phyloP scores from a whole-genome alignment of 495 filamentous ascomycete species.

The Staphylotrichum longicolle region DNA sequence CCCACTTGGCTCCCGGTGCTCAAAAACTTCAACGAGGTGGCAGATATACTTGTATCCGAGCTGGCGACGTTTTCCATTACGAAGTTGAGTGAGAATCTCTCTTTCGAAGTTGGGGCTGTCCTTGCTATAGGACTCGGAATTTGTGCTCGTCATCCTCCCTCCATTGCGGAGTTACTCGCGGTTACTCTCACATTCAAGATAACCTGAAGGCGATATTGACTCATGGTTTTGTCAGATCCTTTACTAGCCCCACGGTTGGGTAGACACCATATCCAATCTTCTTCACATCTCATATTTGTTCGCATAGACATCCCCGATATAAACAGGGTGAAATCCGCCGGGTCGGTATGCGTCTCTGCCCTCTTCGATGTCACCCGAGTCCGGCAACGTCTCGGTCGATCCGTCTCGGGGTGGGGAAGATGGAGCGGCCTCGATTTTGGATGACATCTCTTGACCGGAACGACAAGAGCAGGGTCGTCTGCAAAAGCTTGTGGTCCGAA shows the following conservation, averaged over 20 bases:
- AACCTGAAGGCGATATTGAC: neutral
- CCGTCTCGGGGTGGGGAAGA: neutral
- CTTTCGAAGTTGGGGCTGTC: slow-evolving; percentile 1
- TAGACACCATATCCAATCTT: slow-evolving; percentile 51
- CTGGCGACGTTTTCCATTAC: slow-evolving; percentile 6
- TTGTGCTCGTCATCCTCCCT: slow-evolving; percentile 11
- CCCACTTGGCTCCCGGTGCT: slow-evolving; percentile 49
- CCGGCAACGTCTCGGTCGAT: neutral
- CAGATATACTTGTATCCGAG: slow-evolving; percentile 35
- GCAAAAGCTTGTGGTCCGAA: too few species aligned
- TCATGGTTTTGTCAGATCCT: slow-evolving; percentile 18
- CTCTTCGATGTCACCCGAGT: slow-evolving; percentile 8
- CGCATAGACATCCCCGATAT: slow-evolving; percentile 45
- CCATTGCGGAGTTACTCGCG: too few species aligned
- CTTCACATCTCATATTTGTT: slow-evolving; percentile 42
- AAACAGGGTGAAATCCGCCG: slow-evolving; percentile 47
- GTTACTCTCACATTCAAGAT: neutral
- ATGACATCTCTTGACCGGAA: neutral
- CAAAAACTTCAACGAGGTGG: slow-evolving; percentile 43
- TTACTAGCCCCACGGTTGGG: slow-evolving; percentile 41
- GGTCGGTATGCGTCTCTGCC: slow-evolving; percentile 25
- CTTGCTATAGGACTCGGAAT: slow-evolving; percentile 9
- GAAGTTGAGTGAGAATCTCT: slow-evolving; percentile 21
- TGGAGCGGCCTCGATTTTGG: neutral
- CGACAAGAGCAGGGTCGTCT: neutral